Evolutionary conservation across 1,284 basidiomycete genomes (phyloP).

Genomic region (Trichosporon faecale): DNA sequence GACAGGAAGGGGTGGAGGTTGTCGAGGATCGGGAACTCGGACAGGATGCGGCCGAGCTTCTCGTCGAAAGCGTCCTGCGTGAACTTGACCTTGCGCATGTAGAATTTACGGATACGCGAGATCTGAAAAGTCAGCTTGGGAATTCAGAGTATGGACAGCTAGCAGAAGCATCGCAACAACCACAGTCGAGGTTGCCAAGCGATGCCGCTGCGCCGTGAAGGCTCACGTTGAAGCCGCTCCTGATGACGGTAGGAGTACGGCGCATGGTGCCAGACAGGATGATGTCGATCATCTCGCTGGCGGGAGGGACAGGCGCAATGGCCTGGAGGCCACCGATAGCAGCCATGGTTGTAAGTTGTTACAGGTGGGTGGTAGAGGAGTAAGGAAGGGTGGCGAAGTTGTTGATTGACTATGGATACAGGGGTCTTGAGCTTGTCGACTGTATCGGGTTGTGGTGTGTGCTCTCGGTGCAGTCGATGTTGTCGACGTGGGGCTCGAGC

Average conservation of each 20-base stretch:
- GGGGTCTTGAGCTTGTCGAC: neutral
- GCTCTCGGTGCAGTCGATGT: neutral
- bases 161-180: neutral
- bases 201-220: neutral
- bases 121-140: slow-evolving; percentile 78
- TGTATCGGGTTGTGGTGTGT: neutral
- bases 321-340: slow-evolving; percentile 68
- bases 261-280: slow-evolving; percentile 80
- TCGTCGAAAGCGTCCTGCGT: slow-evolving; percentile 97
- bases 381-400: slow-evolving; percentile 2
- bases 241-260: slow-evolving; percentile 94
- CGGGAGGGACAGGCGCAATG: slow-evolving; percentile 95
- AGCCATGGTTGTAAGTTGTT: slow-evolving; percentile 8
- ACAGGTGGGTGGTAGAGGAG: neutral
- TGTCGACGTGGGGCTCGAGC: neutral
- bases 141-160: neutral
- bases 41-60: slow-evolving; percentile 88
- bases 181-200: neutral
- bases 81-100: slow-evolving; percentile 99
- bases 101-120: slow-evolving; percentile 60
- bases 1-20: slow-evolving; percentile 93
- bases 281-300: slow-evolving; percentile 92
- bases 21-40: slow-evolving; percentile 95
- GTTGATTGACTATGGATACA: slow-evolving; percentile 4
- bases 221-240: slow-evolving; percentile 22